Percentiles rank a stretch among this genome's conserved stretches.
Conservation (phyloP, 2,329 filamentous ascomycete genomes). For the Metarhizium brunneum region DNA sequence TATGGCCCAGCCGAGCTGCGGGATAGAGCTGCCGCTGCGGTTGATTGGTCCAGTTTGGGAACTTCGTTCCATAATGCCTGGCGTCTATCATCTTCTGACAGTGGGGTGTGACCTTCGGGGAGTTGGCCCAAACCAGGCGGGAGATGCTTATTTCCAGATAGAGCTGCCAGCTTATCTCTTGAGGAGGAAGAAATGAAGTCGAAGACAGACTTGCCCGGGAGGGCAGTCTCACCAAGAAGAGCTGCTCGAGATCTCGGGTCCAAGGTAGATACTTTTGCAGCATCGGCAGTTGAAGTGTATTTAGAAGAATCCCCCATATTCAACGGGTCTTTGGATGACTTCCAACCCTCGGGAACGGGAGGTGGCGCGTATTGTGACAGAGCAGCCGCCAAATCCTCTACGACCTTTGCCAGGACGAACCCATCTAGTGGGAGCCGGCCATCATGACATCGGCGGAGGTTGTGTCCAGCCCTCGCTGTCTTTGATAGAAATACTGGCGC, state of each 20-base stretch:
- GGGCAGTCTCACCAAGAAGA: constrained; percentile 63
- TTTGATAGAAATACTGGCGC: constrained; percentile 72
- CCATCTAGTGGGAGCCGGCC: constrained; percentile 71
- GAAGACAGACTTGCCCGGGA: constrained; percentile 92
- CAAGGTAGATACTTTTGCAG: constrained; percentile 66
- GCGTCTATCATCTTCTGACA: constrained; percentile 53
- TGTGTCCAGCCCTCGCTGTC: constrained; percentile 18
- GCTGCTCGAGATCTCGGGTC: constrained; percentile 70
- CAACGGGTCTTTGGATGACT: constrained; percentile 40
- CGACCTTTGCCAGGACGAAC: constrained; percentile 59
- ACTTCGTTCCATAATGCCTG: constrained; percentile 49
- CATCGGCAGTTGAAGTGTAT: constrained; percentile 64
- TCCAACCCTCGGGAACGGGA: constrained; percentile 65
- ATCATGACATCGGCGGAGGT: constrained; percentile 63
- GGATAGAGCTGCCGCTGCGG: constrained; percentile 58
- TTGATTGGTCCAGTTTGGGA: constrained; percentile 56
- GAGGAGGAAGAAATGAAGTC: constrained; percentile 77
- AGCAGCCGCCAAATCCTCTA: constrained; percentile 25
- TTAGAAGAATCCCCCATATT: constrained; percentile 4
- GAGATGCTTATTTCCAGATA: constrained; percentile 67
- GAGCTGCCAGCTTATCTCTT: constrained; percentile 65
- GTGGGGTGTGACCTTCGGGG: constrained; percentile 49
- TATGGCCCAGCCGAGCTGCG: constrained; percentile 66
- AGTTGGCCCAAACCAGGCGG: constrained; percentile 70
- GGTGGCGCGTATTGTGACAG: constrained; percentile 49